Evolutionary conservation across 805 yeast species (phyloP).

Genomic region (Tetrapisispora pingtungensis): DNA sequence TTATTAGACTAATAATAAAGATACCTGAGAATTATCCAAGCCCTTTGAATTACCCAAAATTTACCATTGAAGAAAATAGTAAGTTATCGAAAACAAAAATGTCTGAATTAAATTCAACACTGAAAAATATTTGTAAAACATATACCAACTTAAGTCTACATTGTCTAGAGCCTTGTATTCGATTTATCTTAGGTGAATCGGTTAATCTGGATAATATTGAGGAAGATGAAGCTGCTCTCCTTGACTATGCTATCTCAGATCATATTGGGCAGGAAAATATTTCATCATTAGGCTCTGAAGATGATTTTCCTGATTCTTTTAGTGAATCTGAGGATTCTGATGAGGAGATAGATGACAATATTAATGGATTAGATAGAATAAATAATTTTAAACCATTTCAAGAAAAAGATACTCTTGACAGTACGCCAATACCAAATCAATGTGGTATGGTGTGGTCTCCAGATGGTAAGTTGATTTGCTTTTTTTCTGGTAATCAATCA

Average conservation of each 20-base stretch:
- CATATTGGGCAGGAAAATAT: constrained; percentile 27
- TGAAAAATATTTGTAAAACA: constrained; percentile 46
- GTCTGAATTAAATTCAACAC: constrained; percentile 39
- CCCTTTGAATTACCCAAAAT: constrained; percentile 39
- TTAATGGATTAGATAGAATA: background rate
- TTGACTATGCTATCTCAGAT: constrained; percentile 26
- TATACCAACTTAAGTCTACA: constrained; percentile 50
- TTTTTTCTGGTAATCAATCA: constrained; percentile 53
- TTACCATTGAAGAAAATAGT: constrained; percentile 69
- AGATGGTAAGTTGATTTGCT: constrained; percentile 70
- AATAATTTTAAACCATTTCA: constrained; percentile 9
- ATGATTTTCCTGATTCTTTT: constrained; percentile 14
- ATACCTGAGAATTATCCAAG: constrained; percentile 71
- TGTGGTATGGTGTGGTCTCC: constrained; percentile 88
- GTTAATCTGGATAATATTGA: constrained; percentile 35
- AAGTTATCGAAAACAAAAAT: constrained; percentile 45
- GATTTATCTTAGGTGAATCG: constrained; percentile 75
- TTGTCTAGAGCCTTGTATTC: constrained; percentile 70
- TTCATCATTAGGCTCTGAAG: constrained; percentile 26
- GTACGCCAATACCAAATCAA: constrained; percentile 85
- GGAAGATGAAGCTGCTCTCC: constrained; percentile 28
- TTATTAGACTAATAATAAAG: constrained; percentile 56
- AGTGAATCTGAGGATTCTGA: constrained; percentile 36
- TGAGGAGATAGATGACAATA: constrained; percentile 23
- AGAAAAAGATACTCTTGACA: constrained; percentile 40